Conservation (phyloP, 768 basidiomycete species). For the Hemileccinum impolitum region DNA sequence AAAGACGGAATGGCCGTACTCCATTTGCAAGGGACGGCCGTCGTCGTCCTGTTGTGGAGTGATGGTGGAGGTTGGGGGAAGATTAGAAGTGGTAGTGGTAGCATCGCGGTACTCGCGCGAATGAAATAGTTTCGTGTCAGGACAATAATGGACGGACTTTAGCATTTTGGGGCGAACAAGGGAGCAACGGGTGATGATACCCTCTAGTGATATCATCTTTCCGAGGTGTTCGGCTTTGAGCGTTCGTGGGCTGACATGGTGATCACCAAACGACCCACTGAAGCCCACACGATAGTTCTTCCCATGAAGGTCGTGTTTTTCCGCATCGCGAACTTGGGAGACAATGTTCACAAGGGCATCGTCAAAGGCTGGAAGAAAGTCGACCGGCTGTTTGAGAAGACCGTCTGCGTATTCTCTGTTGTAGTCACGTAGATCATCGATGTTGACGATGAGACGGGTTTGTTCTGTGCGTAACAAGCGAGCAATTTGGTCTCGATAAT, state of each 20-base stretch:
- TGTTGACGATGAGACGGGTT: constrained; percentile 89
- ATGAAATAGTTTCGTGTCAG: constrained; percentile 81
- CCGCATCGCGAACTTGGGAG: constrained; percentile 66
- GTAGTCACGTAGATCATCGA: constrained; percentile 94
- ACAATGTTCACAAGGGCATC: constrained; percentile 75
- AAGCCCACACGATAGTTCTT: constrained; percentile 87
- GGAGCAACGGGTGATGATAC: constrained; percentile 97
- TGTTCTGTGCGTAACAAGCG: constrained; percentile 80
- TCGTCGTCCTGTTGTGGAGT: constrained; percentile 93
- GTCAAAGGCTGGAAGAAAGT: constrained; percentile 87
- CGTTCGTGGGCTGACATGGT: constrained; percentile 94
- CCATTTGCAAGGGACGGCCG: constrained; percentile 81
- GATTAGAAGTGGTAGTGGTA: constrained; percentile 80
- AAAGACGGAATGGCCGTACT: constrained; percentile 90
- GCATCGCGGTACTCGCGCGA: constrained; percentile 91
- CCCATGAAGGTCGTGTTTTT: constrained; percentile 78
- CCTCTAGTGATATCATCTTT: constrained; percentile 96
- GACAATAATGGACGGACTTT: constrained; percentile 93
- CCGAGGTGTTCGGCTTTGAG: constrained; percentile 85
- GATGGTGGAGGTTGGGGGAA: constrained; percentile 80
- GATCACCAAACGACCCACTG: constrained; percentile 96
- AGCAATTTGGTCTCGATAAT: constrained; percentile 82
- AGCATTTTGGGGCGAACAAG: constrained; percentile 99
- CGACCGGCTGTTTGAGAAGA: constrained; percentile 82
- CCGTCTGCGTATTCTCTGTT: constrained; percentile 86